These are phyloP conservation scores for Tetraselmis chui DNA, from an alignment of 139 green algal species.

Conservation along the genomic window DNA sequence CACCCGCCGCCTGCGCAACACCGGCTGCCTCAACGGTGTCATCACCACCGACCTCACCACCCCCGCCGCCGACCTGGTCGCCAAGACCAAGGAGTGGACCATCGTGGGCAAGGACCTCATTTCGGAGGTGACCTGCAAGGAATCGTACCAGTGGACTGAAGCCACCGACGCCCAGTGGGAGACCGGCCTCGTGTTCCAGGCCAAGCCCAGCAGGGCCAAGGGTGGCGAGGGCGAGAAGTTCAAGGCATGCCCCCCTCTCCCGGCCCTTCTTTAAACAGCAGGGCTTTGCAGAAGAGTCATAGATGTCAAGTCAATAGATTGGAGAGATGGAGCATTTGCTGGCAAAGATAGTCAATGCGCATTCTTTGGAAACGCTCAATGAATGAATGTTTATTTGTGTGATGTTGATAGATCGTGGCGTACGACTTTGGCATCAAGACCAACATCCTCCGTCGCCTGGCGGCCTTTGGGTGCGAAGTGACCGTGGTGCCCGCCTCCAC, in stretches of 20 bases:
- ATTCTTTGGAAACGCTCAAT: no score
- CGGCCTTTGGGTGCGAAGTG: conserved; percentile 85
- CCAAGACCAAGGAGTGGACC: conserved; percentile 76
- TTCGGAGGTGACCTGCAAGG: conserved; percentile 64
- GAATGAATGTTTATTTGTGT: no score
- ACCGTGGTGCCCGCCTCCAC: conserved; percentile 92
- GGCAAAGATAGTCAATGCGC: no score
- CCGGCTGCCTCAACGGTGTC: conserved; percentile 80
- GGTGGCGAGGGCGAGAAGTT: background rate
- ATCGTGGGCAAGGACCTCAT: conserved; percentile 88
- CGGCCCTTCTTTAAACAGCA: background rate
- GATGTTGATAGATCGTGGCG: conserved; percentile 63
- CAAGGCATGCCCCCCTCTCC: conserved; percentile 3
- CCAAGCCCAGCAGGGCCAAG: conserved; percentile 2
- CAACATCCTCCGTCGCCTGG: conserved; percentile 96
- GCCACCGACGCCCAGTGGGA: conserved; percentile 89
- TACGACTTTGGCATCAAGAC: conserved; percentile 99
- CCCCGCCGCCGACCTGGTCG: conserved; percentile 74
- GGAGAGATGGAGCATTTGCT: no score
- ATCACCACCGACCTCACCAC: conserved; percentile 52
- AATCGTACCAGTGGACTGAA: conserved; percentile 93
- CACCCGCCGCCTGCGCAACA: conserved; percentile 80
- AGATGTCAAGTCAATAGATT: no score
- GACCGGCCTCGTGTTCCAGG: conserved; percentile 19
- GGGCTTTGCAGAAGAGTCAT: no score